Conservation (phyloP, 768 basidiomycete species). For the Kondoa subrosea region DNA sequence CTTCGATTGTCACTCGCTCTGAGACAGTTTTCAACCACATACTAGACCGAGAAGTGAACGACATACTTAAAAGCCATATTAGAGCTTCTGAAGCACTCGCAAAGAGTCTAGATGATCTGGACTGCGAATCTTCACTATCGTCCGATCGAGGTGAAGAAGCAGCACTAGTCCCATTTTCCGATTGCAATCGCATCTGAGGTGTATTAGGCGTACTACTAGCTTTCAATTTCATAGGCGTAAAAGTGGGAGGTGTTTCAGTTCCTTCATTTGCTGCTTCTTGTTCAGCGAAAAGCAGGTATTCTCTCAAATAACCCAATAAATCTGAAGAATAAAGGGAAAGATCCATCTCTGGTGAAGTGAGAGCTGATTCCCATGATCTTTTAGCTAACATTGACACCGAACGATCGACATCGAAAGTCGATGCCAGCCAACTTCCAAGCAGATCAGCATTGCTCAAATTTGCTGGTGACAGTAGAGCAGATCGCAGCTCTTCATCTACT, state of each 20-base stretch:
- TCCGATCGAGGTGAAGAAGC: background rate
- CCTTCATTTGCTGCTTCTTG: background rate
- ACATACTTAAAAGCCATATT: background rate
- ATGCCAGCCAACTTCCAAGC: background rate
- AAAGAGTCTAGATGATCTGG: background rate
- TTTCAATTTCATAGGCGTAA: background rate
- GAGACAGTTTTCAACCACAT: too few species aligned
- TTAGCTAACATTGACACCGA: background rate
- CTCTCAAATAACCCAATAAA: background rate
- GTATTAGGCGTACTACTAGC: background rate
- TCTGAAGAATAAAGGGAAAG: background rate
- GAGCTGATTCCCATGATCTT: background rate
- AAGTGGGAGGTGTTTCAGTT: background rate
- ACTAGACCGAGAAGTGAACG: too few species aligned
- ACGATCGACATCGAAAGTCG: constrained; percentile 2
- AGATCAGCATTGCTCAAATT: background rate
- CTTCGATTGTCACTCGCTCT: background rate
- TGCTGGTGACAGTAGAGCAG: background rate
- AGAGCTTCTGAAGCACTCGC: background rate
- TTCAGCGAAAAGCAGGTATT: background rate
- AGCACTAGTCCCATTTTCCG: too few species aligned
- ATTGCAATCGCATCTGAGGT: background rate
- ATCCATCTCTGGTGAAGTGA: background rate
- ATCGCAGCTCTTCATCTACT: background rate
- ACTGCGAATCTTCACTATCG: background rate